Base-by-base conservation (phyloP, 2,329 filamentous ascomycete species). In the Penicillium sp. region DNA sequence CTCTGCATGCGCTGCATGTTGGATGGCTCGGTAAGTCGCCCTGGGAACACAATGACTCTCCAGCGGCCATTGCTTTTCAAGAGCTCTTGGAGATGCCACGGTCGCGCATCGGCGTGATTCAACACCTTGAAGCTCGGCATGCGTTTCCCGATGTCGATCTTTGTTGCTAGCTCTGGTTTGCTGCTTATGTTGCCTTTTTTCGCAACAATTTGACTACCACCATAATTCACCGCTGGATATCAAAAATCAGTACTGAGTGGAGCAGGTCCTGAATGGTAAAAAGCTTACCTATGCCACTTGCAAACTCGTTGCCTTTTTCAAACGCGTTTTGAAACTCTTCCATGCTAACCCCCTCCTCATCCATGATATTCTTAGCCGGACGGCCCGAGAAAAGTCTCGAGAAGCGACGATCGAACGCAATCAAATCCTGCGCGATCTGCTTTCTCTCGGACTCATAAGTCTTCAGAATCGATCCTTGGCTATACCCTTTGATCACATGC, bases 341-440 rank as follows among this genome's bases (percentile, higher is more conserved):
- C 80, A 86, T 83, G 57, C 74, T 82, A 50, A 87, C 80, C 0
- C 84, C 84, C 44, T 80, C 79, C 53, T 80, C 79, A 57, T 86
- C 83, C 70, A 82, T 77, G 23, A 82, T 72, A 49, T 84, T 81
- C 63, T 81, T 84, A 31, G 78, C 82, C 1, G 80, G 84, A n/a
- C 75, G 74, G 1, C 79, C 79, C 0, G 79, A 79, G 65, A 85
- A 85, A 0, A 85, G 72, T 1, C 78, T 72, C 5, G 78, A 80
- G 58, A 85, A 83, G 33, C 74, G 76, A 52, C 81, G 80, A 61
- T 86, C 84, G 54, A 86, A 85, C 3, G 77, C 75, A 54, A 90
- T 89, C 0, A 90, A 78, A 36, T 86, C 81, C 56, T 85, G 76
- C 0, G 87, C 87, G 2, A 89, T 81, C 8, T 74, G 75, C 6